Conservation (phyloP, 2,329 filamentous ascomycete genomes). For the Colletotrichum echinochloae region DNA sequence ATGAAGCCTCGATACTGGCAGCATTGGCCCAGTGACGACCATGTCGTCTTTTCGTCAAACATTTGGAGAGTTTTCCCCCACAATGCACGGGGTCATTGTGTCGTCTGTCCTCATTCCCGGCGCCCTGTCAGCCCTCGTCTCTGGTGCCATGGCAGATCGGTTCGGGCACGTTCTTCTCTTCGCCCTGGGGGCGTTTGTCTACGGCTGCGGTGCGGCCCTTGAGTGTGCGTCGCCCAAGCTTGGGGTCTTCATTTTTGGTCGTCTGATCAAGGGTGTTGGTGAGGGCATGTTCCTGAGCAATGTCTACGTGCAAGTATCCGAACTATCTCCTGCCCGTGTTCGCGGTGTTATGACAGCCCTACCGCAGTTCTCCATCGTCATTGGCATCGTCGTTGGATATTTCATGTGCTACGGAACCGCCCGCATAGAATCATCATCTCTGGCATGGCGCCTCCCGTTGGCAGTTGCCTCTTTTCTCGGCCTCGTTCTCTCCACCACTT, state of each 20-base stretch:
- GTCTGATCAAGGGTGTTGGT: slow-evolving; percentile 67
- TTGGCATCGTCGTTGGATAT: slow-evolving; percentile 66
- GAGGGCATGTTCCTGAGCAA: slow-evolving; percentile 68
- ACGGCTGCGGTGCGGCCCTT: slow-evolving; percentile 63
- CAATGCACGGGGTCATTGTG: slow-evolving; percentile 69
- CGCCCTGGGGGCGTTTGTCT: slow-evolving; percentile 62
- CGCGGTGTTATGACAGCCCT: slow-evolving; percentile 65
- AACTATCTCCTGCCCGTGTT: slow-evolving; percentile 65
- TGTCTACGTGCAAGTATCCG: slow-evolving; percentile 66
- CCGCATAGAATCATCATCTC: slow-evolving; percentile 53
- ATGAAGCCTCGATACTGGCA: slow-evolving; percentile 57
- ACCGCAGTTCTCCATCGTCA: slow-evolving; percentile 65
- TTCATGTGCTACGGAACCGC: slow-evolving; percentile 71
- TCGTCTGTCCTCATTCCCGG: slow-evolving; percentile 71
- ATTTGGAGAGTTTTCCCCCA: slow-evolving; percentile 65
- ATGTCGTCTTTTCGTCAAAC: slow-evolving; percentile 64
- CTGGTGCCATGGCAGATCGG: slow-evolving; percentile 64
- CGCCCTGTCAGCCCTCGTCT: slow-evolving; percentile 69
- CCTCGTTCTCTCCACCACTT: slow-evolving; percentile 47
- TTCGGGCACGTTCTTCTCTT: slow-evolving; percentile 67
- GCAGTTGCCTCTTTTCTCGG: slow-evolving; percentile 53
- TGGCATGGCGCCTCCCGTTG: slow-evolving; percentile 69
- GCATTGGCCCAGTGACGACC: slow-evolving; percentile 69
- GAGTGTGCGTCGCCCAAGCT: slow-evolving; percentile 53
- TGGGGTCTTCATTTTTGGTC: slow-evolving; percentile 65